A percentile compares a stretch with the other conserved stretches of the same genome.
Evolutionary conservation across 345 rosid species (phyloP).

Genomic region (Gossypium thurberi): DNA sequence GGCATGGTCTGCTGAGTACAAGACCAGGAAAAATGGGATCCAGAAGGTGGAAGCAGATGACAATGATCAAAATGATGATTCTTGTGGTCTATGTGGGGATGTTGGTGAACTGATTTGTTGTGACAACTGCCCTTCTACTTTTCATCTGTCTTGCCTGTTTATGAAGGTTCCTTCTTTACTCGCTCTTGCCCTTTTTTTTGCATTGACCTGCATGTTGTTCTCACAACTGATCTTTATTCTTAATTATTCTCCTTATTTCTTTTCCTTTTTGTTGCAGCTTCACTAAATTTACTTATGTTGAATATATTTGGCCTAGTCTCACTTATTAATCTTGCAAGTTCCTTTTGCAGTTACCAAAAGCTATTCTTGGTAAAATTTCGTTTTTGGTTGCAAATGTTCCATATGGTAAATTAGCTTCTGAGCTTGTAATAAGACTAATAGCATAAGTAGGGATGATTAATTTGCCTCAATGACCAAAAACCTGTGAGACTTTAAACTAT

Average conservation of each 20-base stretch:
- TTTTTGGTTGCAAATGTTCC: background rate
- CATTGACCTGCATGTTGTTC: background rate
- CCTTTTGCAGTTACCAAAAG: background rate
- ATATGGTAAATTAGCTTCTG: background rate
- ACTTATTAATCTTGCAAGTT: background rate
- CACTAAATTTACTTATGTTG: background rate
- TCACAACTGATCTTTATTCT: background rate
- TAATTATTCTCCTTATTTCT: conserved; percentile 2
- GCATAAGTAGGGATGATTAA: background rate
- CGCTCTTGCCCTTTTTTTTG: background rate
- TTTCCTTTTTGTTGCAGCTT: background rate
- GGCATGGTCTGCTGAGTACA: conserved; percentile 90
- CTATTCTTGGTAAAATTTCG: background rate
- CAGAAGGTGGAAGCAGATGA: conserved; percentile 42
- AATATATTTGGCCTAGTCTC: background rate
- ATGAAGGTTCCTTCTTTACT: conserved; percentile 51
- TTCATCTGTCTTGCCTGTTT: conserved; percentile 76
- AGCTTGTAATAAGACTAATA: background rate
- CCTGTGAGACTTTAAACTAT: background rate
- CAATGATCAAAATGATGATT: conserved; percentile 86
- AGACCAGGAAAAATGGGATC: conserved; percentile 46
- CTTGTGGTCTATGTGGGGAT: conserved; percentile 91
- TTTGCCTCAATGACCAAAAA: background rate
- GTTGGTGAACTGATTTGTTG: conserved; percentile 93
- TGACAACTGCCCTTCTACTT: conserved; percentile 90